Conservation (phyloP, 2,329 filamentous ascomycete species). For the Drechslerella coelobrocha region DNA sequence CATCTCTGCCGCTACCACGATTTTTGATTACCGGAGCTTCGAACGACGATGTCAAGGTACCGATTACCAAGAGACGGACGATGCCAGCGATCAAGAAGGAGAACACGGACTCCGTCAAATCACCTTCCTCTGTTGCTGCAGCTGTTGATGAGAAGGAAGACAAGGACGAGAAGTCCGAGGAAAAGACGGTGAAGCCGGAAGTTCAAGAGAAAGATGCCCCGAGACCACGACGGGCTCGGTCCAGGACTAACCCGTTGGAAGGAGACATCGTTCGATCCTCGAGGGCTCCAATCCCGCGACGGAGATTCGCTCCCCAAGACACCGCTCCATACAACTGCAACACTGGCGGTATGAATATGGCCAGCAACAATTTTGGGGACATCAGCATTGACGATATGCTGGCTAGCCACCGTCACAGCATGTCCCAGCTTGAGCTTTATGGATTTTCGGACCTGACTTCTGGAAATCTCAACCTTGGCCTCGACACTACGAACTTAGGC, state of each 20-base stretch:
- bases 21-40: slow-evolving; percentile 44
- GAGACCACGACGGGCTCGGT: slow-evolving; percentile 28
- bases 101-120: slow-evolving; percentile 38
- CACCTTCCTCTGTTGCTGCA: slow-evolving; percentile 34
- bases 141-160: slow-evolving; percentile 40
- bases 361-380: slow-evolving; percentile 24
- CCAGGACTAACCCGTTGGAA: slow-evolving; percentile 48
- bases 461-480: slow-evolving; percentile 30
- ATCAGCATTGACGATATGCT: slow-evolving; percentile 43
- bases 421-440: slow-evolving; percentile 45
- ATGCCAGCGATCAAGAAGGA: slow-evolving; percentile 33
- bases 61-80: slow-evolving; percentile 35
- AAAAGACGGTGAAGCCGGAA: slow-evolving; percentile 3
- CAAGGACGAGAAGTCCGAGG: slow-evolving; percentile 34
- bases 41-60: slow-evolving; percentile 25
- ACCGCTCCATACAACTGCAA: slow-evolving; percentile 42
- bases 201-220: slow-evolving; percentile 15
- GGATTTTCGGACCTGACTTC: slow-evolving; percentile 47
- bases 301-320: slow-evolving; percentile 37
- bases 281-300: slow-evolving; percentile 28
- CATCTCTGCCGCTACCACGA: slow-evolving; percentile 43
- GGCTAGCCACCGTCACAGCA: slow-evolving; percentile 44
- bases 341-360: slow-evolving; percentile 23
- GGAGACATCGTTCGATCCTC: slow-evolving; percentile 42
- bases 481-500: slow-evolving; percentile 36